Conservation (phyloP, 495 filamentous ascomycete genomes). For the Extremus antarcticus region DNA sequence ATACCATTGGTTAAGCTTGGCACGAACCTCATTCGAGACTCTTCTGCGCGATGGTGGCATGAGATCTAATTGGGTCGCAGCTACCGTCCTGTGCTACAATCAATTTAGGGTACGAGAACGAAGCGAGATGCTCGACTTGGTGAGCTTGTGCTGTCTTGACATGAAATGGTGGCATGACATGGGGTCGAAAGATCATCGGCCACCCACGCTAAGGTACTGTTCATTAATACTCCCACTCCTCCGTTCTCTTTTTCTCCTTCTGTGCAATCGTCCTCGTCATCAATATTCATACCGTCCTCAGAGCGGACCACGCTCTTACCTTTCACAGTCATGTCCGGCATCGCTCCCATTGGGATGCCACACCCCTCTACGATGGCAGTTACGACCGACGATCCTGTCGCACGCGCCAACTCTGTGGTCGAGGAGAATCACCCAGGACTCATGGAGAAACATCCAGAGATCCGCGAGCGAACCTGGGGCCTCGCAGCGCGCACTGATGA, state of each 20-base stretch:
- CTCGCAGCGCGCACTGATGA: constrained; percentile 19
- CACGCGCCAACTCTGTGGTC: not conserved
- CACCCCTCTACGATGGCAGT: not conserved
- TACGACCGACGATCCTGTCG: not conserved
- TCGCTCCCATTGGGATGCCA: not conserved
- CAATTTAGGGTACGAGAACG: not conserved
- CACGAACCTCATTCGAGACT: not conserved
- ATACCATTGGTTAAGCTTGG: not conserved
- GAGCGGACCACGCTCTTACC: not conserved
- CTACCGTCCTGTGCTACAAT: not conserved
- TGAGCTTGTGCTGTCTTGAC: too few species aligned
- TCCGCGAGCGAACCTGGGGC: constrained; percentile 22
- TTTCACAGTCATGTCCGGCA: not conserved
- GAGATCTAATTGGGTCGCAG: not conserved
- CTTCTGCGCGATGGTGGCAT: not conserved
- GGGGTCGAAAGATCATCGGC: not conserved
- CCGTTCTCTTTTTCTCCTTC: not conserved
- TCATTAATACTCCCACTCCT: not conserved
- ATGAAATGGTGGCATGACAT: not conserved
- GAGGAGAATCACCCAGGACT: not conserved
- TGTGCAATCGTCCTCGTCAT: not conserved
- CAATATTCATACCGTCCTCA: not conserved
- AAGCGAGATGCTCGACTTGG: too few species aligned
- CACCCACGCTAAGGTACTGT: not conserved
- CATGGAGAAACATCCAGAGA: not conserved